phyloP scores from a whole-genome alignment of 2,329 filamentous ascomycete genomes.

The Colletotrichum shisoi region DNA sequence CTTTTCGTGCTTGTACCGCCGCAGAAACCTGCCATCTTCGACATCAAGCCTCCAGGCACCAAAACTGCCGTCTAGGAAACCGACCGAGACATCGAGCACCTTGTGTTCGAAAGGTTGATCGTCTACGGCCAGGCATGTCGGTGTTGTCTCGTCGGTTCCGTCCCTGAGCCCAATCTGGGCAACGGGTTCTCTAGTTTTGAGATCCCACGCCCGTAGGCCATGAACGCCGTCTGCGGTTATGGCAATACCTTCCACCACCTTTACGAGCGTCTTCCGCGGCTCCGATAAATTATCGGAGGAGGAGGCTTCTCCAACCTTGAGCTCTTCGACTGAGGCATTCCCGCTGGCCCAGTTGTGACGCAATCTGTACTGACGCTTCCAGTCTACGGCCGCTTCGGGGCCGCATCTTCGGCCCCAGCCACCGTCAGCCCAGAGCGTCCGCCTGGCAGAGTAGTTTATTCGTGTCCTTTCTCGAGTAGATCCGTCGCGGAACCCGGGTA shows the following conservation, averaged over 20 bases:
- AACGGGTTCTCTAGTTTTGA: conserved; percentile 69
- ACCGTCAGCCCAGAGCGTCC: conserved; percentile 56
- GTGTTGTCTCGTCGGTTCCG: conserved; percentile 46
- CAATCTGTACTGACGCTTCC: conserved; percentile 89
- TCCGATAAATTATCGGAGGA: conserved; percentile 44
- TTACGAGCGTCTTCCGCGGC: conserved; percentile 72
- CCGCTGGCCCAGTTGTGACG: conserved; percentile 91
- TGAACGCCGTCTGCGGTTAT: conserved; percentile 75
- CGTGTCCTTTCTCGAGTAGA: conserved; percentile 47
- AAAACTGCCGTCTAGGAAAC: conserved; percentile 76
- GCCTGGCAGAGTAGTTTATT: conserved; percentile 56
- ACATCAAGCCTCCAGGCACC: conserved; percentile 70
- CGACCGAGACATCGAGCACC: conserved; percentile 68
- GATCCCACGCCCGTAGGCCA: conserved; percentile 81
- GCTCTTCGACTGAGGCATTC: conserved; percentile 79
- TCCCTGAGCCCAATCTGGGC: conserved; percentile 56
- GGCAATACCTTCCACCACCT: conserved; percentile 77
- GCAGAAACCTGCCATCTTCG: conserved; percentile 53
- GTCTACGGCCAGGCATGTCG: conserved; percentile 73
- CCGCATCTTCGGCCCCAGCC: conserved; percentile 54
- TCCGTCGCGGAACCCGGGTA: conserved; percentile 68
- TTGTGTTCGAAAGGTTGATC: conserved; percentile 55
- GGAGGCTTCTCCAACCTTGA: conserved; percentile 63
- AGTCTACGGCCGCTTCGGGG: conserved; percentile 72
- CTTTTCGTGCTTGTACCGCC: conserved; percentile 66